Base-by-base conservation (phyloP, 495 filamentous ascomycete species). In the Penicillium daleae region DNA sequence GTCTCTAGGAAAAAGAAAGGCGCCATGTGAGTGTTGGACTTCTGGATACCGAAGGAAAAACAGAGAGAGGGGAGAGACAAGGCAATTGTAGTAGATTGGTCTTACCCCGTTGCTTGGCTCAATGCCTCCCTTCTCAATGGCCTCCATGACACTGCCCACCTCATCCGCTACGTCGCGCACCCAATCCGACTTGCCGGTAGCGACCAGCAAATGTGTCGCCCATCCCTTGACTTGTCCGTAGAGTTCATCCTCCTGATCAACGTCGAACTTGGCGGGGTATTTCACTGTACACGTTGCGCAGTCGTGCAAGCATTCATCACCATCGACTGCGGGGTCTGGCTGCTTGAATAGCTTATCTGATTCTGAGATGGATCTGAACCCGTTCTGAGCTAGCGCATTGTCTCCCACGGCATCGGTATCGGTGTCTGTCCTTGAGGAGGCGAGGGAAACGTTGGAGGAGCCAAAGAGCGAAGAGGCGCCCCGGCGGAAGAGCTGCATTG, bases 171-270 rank as follows among this genome's bases (percentile, higher is more conserved):
- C 90, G 77, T 97, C 89, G 51, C 90, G 77, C 66, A 93, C 88
- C 95, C 95, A 99, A 77, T 99, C 96, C 24, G 88, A 87, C 80
- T 97, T 96, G 42, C 93, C 92, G 2, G 95, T 99, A 12, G 94
- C 95, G 19, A 99, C 92, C 40, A 99, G 82, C 58, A 96, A 69
- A 74, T 99, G 95, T 19, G 91, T 94, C 56, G 86, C 86, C 89
- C 92, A 99, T 10, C 89, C 92, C 63, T 95, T 92, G 39, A 98
- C 85, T 49, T 90, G 81, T 3, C 95, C 95, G 71, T 95, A 98
- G 31, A 99, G 76, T 69, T 90, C 80, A 61, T 95, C 90, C 24
- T 82, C 77, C 68, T 90, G 85, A 58, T 98, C 91, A 54, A 97
- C 86, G 6, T 83, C 83, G 73, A 87, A 90, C 61, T 85, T 86